Conservation (phyloP, 176 grass and related monocot species). For the Typha latifolia region DNA sequence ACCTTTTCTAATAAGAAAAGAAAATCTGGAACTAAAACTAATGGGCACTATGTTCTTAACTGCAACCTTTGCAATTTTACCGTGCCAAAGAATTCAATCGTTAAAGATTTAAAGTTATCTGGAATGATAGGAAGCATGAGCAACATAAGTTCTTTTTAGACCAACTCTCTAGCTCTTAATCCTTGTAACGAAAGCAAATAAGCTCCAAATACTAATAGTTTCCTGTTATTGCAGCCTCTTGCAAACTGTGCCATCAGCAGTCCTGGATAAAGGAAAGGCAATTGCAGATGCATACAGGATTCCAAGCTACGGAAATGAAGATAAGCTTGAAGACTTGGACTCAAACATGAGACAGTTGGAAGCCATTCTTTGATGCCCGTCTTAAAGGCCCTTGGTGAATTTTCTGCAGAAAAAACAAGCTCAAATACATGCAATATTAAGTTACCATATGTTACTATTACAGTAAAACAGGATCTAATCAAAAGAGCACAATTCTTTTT, state of each 20-base stretch:
- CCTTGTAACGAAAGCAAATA: not conserved
- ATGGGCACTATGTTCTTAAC: not conserved
- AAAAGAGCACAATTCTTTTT: too few species aligned
- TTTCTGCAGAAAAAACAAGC: not conserved
- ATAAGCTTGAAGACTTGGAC: slow-evolving; percentile 29
- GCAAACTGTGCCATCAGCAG: slow-evolving; percentile 59
- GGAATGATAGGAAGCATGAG: not conserved
- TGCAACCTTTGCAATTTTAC: not conserved
- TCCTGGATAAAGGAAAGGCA: slow-evolving; percentile 84
- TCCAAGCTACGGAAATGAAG: slow-evolving; percentile 33
- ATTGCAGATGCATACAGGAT: slow-evolving; percentile 83
- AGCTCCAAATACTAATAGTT: not conserved
- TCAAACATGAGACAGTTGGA: slow-evolving; percentile 50
- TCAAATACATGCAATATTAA: not conserved
- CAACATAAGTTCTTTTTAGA: too few species aligned
- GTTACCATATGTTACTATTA: too few species aligned
- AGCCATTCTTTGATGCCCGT: slow-evolving; percentile 47
- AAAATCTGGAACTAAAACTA: not conserved
- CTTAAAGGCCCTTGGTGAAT: not conserved
- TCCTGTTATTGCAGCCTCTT: slow-evolving; percentile 47
- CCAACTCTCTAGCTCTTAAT: too few species aligned
- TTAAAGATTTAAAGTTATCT: not conserved
- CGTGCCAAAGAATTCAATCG: not conserved
- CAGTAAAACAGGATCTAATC: too few species aligned
- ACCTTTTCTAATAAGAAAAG: not conserved